Conservation (phyloP, 2,329 filamentous ascomycete genomes). For the Venturia pyrina region DNA sequence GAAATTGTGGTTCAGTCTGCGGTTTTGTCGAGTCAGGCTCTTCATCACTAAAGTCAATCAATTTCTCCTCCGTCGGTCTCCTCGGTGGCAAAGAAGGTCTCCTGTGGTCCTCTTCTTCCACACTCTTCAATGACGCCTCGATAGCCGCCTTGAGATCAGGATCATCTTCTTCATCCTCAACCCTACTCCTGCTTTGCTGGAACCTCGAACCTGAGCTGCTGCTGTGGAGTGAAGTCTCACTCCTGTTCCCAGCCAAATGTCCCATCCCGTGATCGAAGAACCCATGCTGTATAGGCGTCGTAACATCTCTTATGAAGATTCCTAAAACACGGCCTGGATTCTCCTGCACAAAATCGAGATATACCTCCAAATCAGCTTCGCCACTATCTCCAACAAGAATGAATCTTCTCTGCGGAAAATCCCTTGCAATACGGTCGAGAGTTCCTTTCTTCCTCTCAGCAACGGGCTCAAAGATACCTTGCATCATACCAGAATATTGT, state of each 20-base stretch:
- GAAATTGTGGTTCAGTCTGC: constrained; percentile 19
- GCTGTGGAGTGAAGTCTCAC: constrained; percentile 19
- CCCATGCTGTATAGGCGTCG: constrained; percentile 56
- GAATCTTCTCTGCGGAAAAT: constrained; percentile 85
- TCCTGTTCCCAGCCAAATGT: constrained; percentile 24
- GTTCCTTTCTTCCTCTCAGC: constrained; percentile 88
- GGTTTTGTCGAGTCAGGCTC: constrained; percentile 17
- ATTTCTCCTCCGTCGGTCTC: constrained; percentile 19
- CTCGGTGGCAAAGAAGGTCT: constrained; percentile 27
- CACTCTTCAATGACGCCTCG: constrained; percentile 35
- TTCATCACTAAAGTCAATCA: constrained; percentile 41
- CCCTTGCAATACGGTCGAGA: constrained; percentile 71
- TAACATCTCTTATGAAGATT: constrained; percentile 93
- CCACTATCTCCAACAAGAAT: constrained; percentile 91
- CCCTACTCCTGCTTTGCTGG: constrained; percentile 15
- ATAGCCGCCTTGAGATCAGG: constrained; percentile 38
- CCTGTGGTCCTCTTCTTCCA: constrained; percentile 29
- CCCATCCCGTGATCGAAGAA: constrained; percentile 65
- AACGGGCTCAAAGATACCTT: constrained; percentile 96
- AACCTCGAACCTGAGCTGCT: constrained; percentile 16
- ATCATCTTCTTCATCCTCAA: constrained; percentile 29
- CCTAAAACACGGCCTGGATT: constrained; percentile 76
- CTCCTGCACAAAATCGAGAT: constrained; percentile 80
- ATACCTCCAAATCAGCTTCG: constrained; percentile 93
- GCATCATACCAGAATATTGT: constrained; percentile 92